Percentiles rank a stretch among this genome's conserved stretches.
Evolutionary conservation across 495 filamentous ascomycete genomes (phyloP).

Genomic region (Hypoxylon lienhwacheense): DNA sequence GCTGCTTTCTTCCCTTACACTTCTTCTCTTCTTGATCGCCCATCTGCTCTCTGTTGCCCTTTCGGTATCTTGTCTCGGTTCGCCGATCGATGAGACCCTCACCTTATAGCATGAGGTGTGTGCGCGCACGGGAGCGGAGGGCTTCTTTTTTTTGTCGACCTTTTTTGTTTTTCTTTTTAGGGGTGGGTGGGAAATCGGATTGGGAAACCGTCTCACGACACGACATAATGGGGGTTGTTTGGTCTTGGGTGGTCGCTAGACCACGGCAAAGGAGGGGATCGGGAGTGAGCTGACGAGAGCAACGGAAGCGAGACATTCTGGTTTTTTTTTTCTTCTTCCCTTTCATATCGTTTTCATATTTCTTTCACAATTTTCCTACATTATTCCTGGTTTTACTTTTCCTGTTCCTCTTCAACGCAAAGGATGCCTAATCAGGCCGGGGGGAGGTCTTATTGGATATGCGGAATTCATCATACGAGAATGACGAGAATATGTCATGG

Average conservation of each 20-base stretch:
- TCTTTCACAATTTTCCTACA: background rate
- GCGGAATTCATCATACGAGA: conserved; percentile 34
- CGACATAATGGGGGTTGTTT: conserved; percentile 23
- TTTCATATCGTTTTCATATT: conserved; percentile 4
- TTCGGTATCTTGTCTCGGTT: background rate
- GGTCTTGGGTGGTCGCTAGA: conserved; percentile 10
- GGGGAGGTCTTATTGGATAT: conserved; percentile 16
- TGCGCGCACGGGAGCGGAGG: conserved; percentile 21
- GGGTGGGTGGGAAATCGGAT: conserved; percentile 32
- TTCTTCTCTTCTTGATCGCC: conserved; percentile 3
- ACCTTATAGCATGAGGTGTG: conserved; percentile 2
- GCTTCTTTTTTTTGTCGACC: conserved; percentile 18
- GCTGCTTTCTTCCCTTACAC: conserved; percentile 22
- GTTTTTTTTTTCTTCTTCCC: background rate
- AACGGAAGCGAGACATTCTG: conserved; percentile 14
- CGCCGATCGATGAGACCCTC: background rate
- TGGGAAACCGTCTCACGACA: conserved; percentile 37
- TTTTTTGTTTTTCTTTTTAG: conserved; percentile 12
- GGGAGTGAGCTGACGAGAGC: conserved; percentile 29
- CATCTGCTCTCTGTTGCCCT: conserved; percentile 23
- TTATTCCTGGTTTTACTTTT: background rate
- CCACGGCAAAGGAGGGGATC: conserved; percentile 2
- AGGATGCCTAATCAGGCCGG: conserved; percentile 10
- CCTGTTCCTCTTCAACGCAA: conserved; percentile 10
- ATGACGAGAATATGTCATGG: conserved; percentile 34